phyloP scores from a whole-genome alignment of 768 basidiomycete species.

The Leccinum barrowsii region DNA sequence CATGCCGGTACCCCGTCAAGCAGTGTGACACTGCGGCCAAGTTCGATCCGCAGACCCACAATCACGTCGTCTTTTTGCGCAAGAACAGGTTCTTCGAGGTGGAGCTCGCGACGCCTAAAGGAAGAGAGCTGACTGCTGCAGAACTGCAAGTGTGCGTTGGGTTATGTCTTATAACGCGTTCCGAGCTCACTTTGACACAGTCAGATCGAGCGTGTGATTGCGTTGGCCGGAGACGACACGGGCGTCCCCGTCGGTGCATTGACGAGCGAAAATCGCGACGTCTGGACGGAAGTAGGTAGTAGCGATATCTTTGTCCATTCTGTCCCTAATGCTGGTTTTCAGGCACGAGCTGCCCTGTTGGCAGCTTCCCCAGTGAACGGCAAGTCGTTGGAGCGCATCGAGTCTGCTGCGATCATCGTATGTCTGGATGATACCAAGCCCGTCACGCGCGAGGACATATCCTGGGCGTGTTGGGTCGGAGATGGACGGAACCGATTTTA shows the following conservation, averaged over 20 bases:
- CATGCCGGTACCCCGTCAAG: slow-evolving; percentile 81
- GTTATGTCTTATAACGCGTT: neutral
- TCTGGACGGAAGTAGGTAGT: slow-evolving; percentile 83
- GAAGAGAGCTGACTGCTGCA: slow-evolving; percentile 67
- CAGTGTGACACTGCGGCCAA: slow-evolving; percentile 82
- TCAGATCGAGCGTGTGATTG: slow-evolving; percentile 69
- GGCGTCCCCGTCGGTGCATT: slow-evolving; percentile 69
- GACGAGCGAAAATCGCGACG: slow-evolving; percentile 85
- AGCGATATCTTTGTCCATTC: neutral
- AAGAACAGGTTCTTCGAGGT: slow-evolving; percentile 92
- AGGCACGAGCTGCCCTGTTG: slow-evolving; percentile 62
- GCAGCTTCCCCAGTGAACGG: slow-evolving; percentile 64
- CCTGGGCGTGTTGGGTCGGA: slow-evolving; percentile 85
- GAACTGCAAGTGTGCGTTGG: slow-evolving; percentile 70
- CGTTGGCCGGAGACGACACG: slow-evolving; percentile 48
- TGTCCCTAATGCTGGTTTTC: neutral
- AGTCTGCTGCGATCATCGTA: slow-evolving; percentile 85
- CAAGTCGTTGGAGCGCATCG: slow-evolving; percentile 69
- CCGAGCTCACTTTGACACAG: slow-evolving; percentile 25
- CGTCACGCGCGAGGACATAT: slow-evolving; percentile 75
- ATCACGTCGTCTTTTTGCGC: slow-evolving; percentile 87
- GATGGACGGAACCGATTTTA: slow-evolving; percentile 90
- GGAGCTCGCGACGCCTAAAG: slow-evolving; percentile 58
- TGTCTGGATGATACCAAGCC: slow-evolving; percentile 83
- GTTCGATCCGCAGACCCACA: slow-evolving; percentile 68